Evolutionary conservation across 768 basidiomycete species (phyloP).

Genomic region (Daedalea quercina): DNA sequence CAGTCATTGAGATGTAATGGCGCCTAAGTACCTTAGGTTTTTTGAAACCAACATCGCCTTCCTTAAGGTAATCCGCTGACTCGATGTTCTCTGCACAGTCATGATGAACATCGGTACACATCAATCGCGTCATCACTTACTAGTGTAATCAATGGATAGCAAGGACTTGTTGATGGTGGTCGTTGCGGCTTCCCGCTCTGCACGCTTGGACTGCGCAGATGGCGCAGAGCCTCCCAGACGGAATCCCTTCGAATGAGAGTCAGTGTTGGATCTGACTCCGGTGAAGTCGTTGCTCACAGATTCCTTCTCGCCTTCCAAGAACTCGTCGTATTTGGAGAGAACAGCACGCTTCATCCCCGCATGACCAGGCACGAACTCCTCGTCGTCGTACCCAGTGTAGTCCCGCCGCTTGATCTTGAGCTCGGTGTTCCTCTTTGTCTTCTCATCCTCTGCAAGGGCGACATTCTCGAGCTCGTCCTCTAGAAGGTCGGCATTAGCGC

Average conservation of each 20-base stretch:
- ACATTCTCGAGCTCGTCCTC: conserved; percentile 98
- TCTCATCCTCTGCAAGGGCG: conserved; percentile 87
- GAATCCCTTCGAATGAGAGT: conserved; percentile 58
- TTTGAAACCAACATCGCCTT: conserved; percentile 92
- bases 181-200: conserved; percentile 42
- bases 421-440: conserved; percentile 70
- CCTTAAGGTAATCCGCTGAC: conserved; percentile 81
- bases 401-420: conserved; percentile 83
- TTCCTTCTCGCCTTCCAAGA: conserved; percentile 68
- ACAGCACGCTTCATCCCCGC: conserved; percentile 79
- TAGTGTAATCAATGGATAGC: conserved; percentile 83
- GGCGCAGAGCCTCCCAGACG: conserved; percentile 63
- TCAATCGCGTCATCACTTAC: conserved; percentile 41
- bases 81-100: conserved; percentile 67
- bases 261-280: neutral
- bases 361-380: conserved; percentile 75
- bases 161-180: conserved; percentile 74
- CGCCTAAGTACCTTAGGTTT: conserved; percentile 94
- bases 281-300: conserved; percentile 36
- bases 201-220: conserved; percentile 32
- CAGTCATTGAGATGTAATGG: too few species aligned
- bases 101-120: neutral
- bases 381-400: conserved; percentile 95
- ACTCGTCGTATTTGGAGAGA: conserved; percentile 91
- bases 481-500: conserved; percentile 24